Evolutionary conservation across 495 filamentous ascomycete genomes (phyloP), one percentile per base, ranked within the genome.

Genomic region (Aspergillus bertholletiae): DNA sequence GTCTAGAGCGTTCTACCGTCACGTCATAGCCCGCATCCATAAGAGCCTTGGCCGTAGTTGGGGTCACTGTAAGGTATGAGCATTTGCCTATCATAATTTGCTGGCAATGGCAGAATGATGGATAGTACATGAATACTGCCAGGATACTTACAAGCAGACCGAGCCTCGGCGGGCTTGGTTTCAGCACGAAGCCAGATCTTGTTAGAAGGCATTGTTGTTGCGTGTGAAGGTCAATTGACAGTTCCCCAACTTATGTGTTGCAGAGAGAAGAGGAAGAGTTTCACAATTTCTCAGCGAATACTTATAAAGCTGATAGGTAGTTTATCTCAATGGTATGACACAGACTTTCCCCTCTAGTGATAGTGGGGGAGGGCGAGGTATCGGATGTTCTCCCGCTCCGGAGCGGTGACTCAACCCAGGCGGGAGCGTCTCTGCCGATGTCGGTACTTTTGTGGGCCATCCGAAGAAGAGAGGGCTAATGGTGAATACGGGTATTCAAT

Each of bases 11-110:
- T 77, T 97, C 93, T 18, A 97, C 84, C 34, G 88, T 83, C 64
- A 97, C 85, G 3, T 80, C 76, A 67, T 96, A 97, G 55, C 89
- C 94, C 23, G 89, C 87, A 65, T 90, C 82, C 44, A 96, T 76
- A 49, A 97, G 83, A 46, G 84, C 81, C 72, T 89, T 89, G 51
- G 87, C 75, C 22, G 88, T 94, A 24, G 84, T 79, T 3, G 87
- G 87, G 15, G 86, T 88, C 60, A 78, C 75, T 78, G 43, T 43
- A 22, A 22, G 45, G 51, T 37, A 35, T 65, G 32, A 55, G 54
- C 30, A 23, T 58, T 46, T 53, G 48, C 47, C 12, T 20, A 2
- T 5, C 5, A 35, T 20, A 32, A 17, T 18, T 28, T 21, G 28
- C 27, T 46, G 30, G 7, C 30, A 34, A 34, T 34, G 22, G 18